phyloP scores from a whole-genome alignment of 768 basidiomycete genomes.

The Boletus vermiculosoides region DNA sequence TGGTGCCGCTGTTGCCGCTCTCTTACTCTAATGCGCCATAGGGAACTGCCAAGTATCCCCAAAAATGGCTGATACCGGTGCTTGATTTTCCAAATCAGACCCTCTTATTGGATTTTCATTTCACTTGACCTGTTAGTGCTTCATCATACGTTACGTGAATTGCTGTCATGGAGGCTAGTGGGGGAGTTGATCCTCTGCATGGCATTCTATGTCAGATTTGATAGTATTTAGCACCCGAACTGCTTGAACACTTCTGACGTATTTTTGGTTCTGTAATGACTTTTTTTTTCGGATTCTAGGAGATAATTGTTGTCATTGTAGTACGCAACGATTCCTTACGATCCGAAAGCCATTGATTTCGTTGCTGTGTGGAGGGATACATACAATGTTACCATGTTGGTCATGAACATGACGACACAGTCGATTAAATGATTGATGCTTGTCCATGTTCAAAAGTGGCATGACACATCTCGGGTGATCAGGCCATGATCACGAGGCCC shows the following conservation, averaged over 20 bases:
- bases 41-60: neutral
- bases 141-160: constrained; percentile 18
- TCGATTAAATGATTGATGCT: neutral
- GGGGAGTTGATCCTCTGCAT: constrained; percentile 1
- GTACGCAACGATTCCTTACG: constrained; percentile 14
- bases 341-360: constrained; percentile 12
- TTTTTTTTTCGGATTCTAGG: constrained; percentile 17
- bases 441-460: neutral
- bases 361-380: neutral
- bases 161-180: constrained; percentile 1
- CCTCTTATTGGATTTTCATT: constrained; percentile 10
- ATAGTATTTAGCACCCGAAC: constrained; percentile 5
- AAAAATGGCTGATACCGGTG: constrained; percentile 22
- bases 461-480: neutral
- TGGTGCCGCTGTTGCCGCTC: constrained; percentile 37
- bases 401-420: neutral
- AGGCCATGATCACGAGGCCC: neutral
- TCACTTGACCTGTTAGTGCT: constrained; percentile 7
- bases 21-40: constrained; percentile 34
- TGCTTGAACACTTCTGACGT: neutral
- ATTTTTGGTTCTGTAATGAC: constrained; percentile 3
- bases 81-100: constrained; percentile 15
- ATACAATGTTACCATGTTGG: neutral
- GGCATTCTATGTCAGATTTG: neutral
- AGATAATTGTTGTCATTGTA: constrained; percentile 17